Percentiles rank a stretch among this genome's conserved stretches.
phyloP scores from a whole-genome alignment of 495 filamentous ascomycete species.

The Lasiosphaeria hispida region DNA sequence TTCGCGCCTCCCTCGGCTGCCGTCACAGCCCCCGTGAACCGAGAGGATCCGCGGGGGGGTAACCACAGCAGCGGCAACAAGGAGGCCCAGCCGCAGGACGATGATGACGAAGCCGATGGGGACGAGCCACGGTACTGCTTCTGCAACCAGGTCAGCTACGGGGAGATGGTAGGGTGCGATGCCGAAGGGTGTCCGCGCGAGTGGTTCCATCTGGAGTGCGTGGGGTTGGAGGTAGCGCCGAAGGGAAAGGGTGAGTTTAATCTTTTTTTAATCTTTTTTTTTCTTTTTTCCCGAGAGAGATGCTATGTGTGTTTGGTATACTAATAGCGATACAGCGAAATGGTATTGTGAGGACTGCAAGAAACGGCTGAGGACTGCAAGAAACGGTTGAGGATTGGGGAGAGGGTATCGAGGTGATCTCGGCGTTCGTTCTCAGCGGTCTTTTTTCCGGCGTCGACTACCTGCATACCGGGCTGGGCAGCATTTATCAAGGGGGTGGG shows the following conservation, averaged over 20 bases:
- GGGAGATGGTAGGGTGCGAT: conserved; percentile 98
- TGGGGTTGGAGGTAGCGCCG: conserved; percentile 82
- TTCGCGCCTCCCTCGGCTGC: conserved; percentile 30
- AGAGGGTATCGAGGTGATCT: conserved; percentile 33
- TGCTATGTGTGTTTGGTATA: conserved; percentile 6
- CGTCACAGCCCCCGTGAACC: conserved; percentile 40
- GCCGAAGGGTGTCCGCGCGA: conserved; percentile 80
- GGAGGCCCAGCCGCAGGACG: conserved; percentile 32
- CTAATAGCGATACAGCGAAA: conserved; percentile 57
- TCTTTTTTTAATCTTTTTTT: conserved; percentile 9
- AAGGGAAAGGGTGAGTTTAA: conserved; percentile 70
- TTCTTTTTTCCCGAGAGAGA: too few species aligned
- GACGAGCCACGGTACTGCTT: conserved; percentile 90
- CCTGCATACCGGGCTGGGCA: neutral
- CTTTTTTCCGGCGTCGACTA: too few species aligned
- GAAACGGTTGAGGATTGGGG: conserved; percentile 57
- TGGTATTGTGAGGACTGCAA: conserved; percentile 91
- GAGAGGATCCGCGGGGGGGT: conserved; percentile 13
- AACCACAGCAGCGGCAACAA: neutral
- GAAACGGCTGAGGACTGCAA: conserved; percentile 63
- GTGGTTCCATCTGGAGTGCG: conserved; percentile 96
- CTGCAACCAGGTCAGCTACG: conserved; percentile 90
- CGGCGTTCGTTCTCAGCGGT: neutral
- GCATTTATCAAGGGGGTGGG: neutral
- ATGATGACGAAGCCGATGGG: conserved; percentile 68